phyloP scores from a whole-genome alignment of 441 rosid species.

The Jatropha multifida region DNA sequence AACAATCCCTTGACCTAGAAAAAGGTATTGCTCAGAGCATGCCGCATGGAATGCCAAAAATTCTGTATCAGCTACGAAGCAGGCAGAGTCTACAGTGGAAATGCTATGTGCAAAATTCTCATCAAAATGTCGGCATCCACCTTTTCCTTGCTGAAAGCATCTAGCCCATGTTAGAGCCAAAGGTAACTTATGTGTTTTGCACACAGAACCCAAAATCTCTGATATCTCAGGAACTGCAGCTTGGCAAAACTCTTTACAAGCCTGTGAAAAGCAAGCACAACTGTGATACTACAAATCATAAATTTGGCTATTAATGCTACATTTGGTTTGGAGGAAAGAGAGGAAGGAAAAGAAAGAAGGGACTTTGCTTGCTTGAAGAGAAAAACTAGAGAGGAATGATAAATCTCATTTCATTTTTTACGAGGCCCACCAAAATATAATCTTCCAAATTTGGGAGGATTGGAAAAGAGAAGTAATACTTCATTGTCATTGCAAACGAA shows the following conservation, averaged over 20 bases:
- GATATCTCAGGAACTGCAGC: slow-evolving; percentile 58
- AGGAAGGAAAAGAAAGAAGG: too few relatives aligned
- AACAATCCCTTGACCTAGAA: slow-evolving; percentile 45
- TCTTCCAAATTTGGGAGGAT: too few relatives aligned
- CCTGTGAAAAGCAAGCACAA: slow-evolving; percentile 46
- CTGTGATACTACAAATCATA: slow-evolving; percentile 23
- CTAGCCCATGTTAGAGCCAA: slow-evolving; percentile 92
- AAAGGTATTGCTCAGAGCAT: slow-evolving; percentile 60
- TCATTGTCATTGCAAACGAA: too few relatives aligned
- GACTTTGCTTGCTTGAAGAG: too few relatives aligned
- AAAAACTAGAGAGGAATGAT: too few relatives aligned
- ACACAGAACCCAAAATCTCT: slow-evolving; percentile 58
- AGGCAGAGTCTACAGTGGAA: slow-evolving; percentile 74
- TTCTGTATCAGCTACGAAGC: slow-evolving; percentile 52
- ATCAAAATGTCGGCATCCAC: slow-evolving; percentile 66
- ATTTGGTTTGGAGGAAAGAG: too few relatives aligned
- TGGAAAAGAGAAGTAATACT: too few relatives aligned
- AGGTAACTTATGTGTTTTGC: slow-evolving; percentile 55
- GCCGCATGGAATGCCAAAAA: slow-evolving; percentile 56
- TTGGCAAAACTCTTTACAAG: slow-evolving; percentile 45
- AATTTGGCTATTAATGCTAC: background rate
- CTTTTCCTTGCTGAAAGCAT: slow-evolving; percentile 59
- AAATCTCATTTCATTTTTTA: too few relatives aligned
- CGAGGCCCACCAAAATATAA: too few relatives aligned
- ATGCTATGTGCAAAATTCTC: slow-evolving; percentile 58